A percentile compares a stretch with the other conserved stretches of the same genome.
Evolutionary conservation across 2,329 filamentous ascomycete species (phyloP).

Genomic region (Clarireedia paspali): DNA sequence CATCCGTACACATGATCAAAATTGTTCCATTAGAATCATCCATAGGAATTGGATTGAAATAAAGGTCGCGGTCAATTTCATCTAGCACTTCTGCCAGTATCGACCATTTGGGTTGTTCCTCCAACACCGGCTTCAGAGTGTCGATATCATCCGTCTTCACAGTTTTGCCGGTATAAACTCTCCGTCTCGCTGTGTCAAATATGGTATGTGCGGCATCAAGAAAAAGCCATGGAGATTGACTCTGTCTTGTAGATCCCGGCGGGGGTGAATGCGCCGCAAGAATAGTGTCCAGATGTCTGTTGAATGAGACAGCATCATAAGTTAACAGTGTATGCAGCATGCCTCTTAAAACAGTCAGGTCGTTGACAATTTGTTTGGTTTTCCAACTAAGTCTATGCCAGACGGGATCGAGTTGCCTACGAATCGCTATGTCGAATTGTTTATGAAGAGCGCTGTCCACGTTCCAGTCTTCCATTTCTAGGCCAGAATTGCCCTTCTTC

Average conservation of each 20-base stretch:
- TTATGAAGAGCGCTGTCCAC: conserved; percentile 86
- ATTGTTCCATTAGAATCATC: conserved; percentile 90
- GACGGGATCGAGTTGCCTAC: conserved; percentile 86
- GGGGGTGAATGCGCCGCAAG: conserved; percentile 84
- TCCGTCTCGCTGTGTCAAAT: conserved; percentile 79
- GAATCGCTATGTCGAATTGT: conserved; percentile 83
- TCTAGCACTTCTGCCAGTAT: conserved; percentile 83
- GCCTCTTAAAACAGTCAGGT: conserved; percentile 73
- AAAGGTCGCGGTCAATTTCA: conserved; percentile 86
- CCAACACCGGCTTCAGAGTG: conserved; percentile 68
- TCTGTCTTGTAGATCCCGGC: conserved; percentile 78
- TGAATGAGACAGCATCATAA: conserved; percentile 84
- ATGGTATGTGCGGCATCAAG: conserved; percentile 91
- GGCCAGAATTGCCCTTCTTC: conserved; percentile 79
- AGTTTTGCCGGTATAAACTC: conserved; percentile 71
- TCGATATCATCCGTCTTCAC: conserved; percentile 26
- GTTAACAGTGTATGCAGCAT: conserved; percentile 77
- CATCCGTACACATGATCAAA: conserved; percentile 90
- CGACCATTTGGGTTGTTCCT: conserved; percentile 92
- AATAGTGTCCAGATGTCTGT: conserved; percentile 90
- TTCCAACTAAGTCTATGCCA: conserved; percentile 97
- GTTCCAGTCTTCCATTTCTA: conserved; percentile 97
- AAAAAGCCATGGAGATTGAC: conserved; percentile 92
- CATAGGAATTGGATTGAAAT: conserved; percentile 67
- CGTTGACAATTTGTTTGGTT: conserved; percentile 88